Percentiles rank a stretch among this genome's conserved stretches.
Evolutionary conservation across 768 basidiomycete genomes (phyloP).

Genomic region (Lactarius hatsudake): DNA sequence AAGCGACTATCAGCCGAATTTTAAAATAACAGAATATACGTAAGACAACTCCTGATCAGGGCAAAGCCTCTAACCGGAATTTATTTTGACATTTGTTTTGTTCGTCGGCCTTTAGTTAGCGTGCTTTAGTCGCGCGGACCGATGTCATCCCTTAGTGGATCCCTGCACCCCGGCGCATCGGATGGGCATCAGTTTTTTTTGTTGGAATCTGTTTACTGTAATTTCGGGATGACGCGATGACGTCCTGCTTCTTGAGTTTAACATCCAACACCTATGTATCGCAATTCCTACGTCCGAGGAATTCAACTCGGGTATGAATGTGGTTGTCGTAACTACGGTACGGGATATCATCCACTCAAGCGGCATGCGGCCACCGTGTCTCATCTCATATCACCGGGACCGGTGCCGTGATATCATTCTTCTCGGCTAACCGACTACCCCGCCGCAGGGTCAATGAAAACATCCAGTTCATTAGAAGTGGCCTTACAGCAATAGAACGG

Average conservation of each 20-base stretch:
- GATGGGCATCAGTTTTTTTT: neutral
- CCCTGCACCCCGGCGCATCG: neutral
- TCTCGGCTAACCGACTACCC: neutral
- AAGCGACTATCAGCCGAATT: neutral
- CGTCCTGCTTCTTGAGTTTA: neutral
- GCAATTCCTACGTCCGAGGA: neutral
- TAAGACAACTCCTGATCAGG: neutral
- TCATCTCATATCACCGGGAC: neutral
- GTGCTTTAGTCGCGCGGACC: neutral
- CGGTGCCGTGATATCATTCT: neutral
- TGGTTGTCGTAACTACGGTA: neutral
- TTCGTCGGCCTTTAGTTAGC: neutral
- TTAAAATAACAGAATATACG: neutral
- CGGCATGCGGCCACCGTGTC: neutral
- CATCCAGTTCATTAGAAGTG: neutral
- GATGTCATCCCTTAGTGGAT: neutral
- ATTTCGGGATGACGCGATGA: neutral
- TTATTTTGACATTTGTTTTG: neutral
- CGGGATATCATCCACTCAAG: neutral
- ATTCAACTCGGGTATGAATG: neutral
- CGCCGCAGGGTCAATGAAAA: neutral
- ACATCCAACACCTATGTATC: neutral
- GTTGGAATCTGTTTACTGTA: neutral
- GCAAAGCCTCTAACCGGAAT: neutral
- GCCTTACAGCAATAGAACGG: neutral